Evolutionary conservation across 768 basidiomycete species (phyloP).

Genomic region (Scleroderma citrinum): DNA sequence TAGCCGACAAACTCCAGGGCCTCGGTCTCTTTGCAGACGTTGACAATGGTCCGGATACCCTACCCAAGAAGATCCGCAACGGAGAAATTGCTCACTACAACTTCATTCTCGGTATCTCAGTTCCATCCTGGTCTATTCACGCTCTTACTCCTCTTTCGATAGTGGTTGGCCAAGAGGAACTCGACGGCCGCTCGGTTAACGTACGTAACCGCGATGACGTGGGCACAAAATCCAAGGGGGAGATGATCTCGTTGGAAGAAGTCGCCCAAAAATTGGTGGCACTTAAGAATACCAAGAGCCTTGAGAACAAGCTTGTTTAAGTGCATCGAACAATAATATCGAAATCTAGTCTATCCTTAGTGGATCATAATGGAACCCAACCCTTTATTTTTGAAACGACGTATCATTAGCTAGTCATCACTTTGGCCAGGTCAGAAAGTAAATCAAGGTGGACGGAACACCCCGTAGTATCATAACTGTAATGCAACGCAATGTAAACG

Average conservation of each 20-base stretch:
- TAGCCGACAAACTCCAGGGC: conserved; percentile 59
- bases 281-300: conserved; percentile 56
- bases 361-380: too few relatives aligned
- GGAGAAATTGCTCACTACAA: conserved; percentile 98
- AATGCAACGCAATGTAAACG: too few relatives aligned
- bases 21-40: conserved; percentile 85
- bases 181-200: conserved; percentile 83
- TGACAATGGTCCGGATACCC: conserved; percentile 86
- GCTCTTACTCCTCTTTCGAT: conserved; percentile 3
- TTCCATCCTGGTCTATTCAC: neutral
- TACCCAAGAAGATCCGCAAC: conserved; percentile 96
- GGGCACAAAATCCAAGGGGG: conserved; percentile 75
- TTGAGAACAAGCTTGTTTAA: conserved; percentile 47
- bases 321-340: conserved; percentile 11
- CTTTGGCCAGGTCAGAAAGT: too few relatives aligned
- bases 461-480: too few relatives aligned
- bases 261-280: conserved; percentile 62
- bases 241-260: conserved; percentile 68
- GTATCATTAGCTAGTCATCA: too few relatives aligned
- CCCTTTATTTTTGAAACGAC: too few relatives aligned
- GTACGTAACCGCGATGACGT: conserved; percentile 93
- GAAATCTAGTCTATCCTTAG: neutral
- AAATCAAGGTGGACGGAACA: too few relatives aligned
- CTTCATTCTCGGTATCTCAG: conserved; percentile 81
- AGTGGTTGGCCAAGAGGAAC: conserved; percentile 96